Base-by-base conservation (phyloP, 1,284 basidiomycete genomes). In the Xerocomus nothofagi region DNA sequence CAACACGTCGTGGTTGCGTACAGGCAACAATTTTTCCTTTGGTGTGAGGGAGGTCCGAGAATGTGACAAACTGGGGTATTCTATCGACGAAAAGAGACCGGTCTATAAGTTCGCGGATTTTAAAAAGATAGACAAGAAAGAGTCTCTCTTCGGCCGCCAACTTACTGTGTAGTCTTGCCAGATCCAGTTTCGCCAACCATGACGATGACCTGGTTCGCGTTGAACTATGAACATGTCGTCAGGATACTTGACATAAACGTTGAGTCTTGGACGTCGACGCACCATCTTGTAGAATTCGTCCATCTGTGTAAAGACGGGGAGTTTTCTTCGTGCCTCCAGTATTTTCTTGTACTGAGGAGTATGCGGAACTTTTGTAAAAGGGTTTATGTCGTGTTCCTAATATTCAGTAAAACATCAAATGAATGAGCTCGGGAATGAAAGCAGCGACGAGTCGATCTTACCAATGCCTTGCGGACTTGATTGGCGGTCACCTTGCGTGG, bases 151-250 rank as follows among this genome's bases (percentile, higher is more conserved):
- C 47, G 45, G 45, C 47, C 39, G 21, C 21, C 31, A 62, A 70
- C 83, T 62, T 66, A 93, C 89, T 98, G 96, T 33, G 96, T 98
- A 2, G 97, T 98, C 76, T 99, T 99, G 49, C 96, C 97, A 23
- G 93, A 94, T 11, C 97, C 96, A 2, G 97, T 98, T 76, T 99
- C 96, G 61, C 96, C 96, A 58, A 98, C 93, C 84, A 99, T 91
- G 50, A 99, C 86, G 41, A 93, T 90, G 59, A 96, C 87, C 73
- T 97, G 94, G 72, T 93, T 84, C 59, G 84, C 75, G 53, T 74
- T 85, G 73, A 94, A 97, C 84, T 93, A 34, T n/a, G 6, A 26
- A 65, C 2, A 37, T 41, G 39, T 29, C 12, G 39, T 56, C 40
- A 57, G 55, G 33, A 55, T 43, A n/a, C 9, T 27, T 4, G 30